These are phyloP conservation scores for Boletus pseudo-olivaceus DNA, from an alignment of 768 basidiomycete genomes.

Conservation along the genomic window DNA sequence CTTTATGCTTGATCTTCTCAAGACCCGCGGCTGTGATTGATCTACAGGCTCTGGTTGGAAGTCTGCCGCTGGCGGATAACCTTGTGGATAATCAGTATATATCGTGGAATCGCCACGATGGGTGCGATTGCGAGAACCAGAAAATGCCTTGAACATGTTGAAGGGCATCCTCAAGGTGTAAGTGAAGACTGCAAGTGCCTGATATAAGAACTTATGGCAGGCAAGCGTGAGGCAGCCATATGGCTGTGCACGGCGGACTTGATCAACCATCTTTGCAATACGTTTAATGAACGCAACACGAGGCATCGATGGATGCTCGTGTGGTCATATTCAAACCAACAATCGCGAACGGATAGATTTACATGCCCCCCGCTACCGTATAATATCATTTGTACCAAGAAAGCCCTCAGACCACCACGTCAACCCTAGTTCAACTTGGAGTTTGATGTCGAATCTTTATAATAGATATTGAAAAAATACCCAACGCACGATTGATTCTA, in stretches of 20 bases:
- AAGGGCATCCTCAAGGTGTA: constrained; percentile 32
- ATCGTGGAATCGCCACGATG: constrained; percentile 25
- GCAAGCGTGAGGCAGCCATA: constrained; percentile 28
- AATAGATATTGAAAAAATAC: not conserved
- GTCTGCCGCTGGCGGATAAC: constrained; percentile 25
- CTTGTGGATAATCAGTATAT: constrained; percentile 28
- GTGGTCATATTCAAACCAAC: not conserved
- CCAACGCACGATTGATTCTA: not conserved
- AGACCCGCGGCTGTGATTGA: constrained; percentile 22
- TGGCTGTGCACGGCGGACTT: constrained; percentile 28
- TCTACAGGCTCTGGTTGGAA: constrained; percentile 21
- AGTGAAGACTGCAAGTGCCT: constrained; percentile 10
- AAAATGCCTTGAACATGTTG: constrained; percentile 36
- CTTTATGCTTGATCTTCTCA: constrained; percentile 29
- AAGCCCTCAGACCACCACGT: not conserved
- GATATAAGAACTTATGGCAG: constrained; percentile 28
- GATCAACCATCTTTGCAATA: constrained; percentile 1
- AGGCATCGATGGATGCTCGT: not conserved
- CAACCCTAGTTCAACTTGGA: not conserved
- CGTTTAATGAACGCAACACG: constrained; percentile 7
- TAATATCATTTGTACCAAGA: not conserved
- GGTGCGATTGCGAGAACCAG: constrained; percentile 31
- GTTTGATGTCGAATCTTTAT: not conserved
- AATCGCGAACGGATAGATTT: not conserved
- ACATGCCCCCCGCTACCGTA: not conserved